A percentile compares a stretch with the other conserved stretches of the same genome.
Evolutionary conservation across 202 grass and related monocot genomes (phyloP).

Genomic region (Cymbopogon flexuosus): DNA sequence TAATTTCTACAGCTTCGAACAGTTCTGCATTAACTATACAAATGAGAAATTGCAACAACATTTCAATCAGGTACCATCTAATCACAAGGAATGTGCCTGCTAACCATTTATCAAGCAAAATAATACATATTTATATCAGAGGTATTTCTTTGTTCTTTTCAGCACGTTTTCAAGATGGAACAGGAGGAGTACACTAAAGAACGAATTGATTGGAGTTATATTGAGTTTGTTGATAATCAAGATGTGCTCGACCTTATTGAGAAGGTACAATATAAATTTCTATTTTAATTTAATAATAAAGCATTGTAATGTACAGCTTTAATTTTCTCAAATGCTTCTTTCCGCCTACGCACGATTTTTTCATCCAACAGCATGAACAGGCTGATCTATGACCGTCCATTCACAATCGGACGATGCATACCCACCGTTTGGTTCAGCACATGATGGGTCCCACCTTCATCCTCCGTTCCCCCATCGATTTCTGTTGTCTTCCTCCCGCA

Average conservation of each 20-base stretch:
- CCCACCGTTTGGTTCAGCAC: too few relatives aligned
- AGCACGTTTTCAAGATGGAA: slow-evolving; percentile 96
- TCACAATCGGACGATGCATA: too few relatives aligned
- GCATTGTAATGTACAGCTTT: background rate
- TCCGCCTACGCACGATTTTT: too few relatives aligned
- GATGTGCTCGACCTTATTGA: slow-evolving; percentile 96
- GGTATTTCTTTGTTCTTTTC: slow-evolving; percentile 31
- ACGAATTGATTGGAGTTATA: slow-evolving; percentile 95
- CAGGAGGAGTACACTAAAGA: slow-evolving; percentile 96
- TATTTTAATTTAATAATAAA: background rate
- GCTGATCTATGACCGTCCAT: too few relatives aligned
- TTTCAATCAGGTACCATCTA: slow-evolving; percentile 78
- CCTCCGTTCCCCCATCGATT: too few relatives aligned
- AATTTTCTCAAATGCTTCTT: background rate
- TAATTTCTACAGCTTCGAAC: slow-evolving; percentile 63
- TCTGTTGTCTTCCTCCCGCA: too few relatives aligned
- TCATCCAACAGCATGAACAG: too few relatives aligned
- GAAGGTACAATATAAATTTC: slow-evolving; percentile 46
- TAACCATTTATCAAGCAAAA: slow-evolving; percentile 31
- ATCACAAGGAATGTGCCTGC: background rate
- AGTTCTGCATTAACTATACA: slow-evolving; percentile 92
- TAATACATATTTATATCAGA: slow-evolving; percentile 26
- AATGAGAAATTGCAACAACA: slow-evolving; percentile 91
- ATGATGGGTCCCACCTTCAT: too few relatives aligned
- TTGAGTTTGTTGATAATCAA: slow-evolving; percentile 90